Conservation (phyloP, 352 stramenopile genomes). For the Pythium guiyangense region DNA sequence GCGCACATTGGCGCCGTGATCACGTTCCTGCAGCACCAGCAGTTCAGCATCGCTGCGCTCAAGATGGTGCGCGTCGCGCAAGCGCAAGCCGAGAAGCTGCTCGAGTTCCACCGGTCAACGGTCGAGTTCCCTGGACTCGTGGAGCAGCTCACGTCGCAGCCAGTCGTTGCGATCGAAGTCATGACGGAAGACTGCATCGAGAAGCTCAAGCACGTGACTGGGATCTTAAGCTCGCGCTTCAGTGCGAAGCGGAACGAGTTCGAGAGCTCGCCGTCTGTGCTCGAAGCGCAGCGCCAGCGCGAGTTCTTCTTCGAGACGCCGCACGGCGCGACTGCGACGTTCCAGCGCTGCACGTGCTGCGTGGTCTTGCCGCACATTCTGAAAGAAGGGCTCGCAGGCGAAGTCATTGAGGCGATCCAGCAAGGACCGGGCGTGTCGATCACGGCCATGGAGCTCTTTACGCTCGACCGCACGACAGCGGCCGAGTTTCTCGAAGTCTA, state of each 20-base stretch:
- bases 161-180: constrained; percentile 71
- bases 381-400: constrained; percentile 73
- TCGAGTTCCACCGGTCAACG: constrained; percentile 34
- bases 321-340: constrained; percentile 62
- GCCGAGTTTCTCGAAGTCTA: constrained; percentile 92
- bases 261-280: constrained; percentile 39
- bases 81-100: constrained; percentile 50
- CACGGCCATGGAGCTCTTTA: constrained; percentile 88
- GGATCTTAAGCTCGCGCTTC: constrained; percentile 39
- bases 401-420: constrained; percentile 85
- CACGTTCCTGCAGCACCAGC: constrained; percentile 49
- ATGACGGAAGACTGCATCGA: constrained; percentile 70
- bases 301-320: constrained; percentile 59
- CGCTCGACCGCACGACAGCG: constrained; percentile 78
- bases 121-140: constrained; percentile 27
- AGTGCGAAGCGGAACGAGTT: constrained; percentile 36
- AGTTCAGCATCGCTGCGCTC: constrained; percentile 71
- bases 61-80: constrained; percentile 66
- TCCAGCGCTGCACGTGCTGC: constrained; percentile 89
- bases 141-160: constrained; percentile 28
- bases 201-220: constrained; percentile 46
- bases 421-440: constrained; percentile 62
- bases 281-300: constrained; percentile 52
- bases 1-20: constrained; percentile 46
- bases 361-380: constrained; percentile 92